Base-by-base conservation (phyloP, 306 rosid genomes). In the Cyclanthera cordifolia region DNA sequence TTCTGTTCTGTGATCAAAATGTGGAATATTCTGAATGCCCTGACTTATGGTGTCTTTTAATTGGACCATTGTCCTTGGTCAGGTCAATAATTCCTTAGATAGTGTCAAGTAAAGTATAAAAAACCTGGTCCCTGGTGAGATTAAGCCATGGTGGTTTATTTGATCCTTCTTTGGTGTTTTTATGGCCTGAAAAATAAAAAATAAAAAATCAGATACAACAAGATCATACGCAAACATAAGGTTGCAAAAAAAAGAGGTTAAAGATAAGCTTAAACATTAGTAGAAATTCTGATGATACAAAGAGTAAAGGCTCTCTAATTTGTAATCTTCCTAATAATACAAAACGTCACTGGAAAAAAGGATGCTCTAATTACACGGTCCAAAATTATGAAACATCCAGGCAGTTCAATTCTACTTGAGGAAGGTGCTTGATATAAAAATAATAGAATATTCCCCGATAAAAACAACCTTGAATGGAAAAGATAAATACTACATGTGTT, bases 111-210 rank as follows among this genome's bases (percentile, higher is more conserved):
- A 50, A 52, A 69, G 16, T 9, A 69, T 54, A 30, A 13, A n/a
- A 71, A 79, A 93, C 98, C 98, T 89, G 85, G 48, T 74, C 78
- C 68, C 72, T 82, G 34, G 75, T 48, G 60, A 93, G 90, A 73
- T 93, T 90, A 72, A 93, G 90, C 95, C 86, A 87, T 17, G 99
- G 94, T 30, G 96, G 94, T 79, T 86, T 82, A 73, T 83, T 81
- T 65, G 99, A 82, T 67, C 95, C 96, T 86, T 90, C 99, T 79
- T 88, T 90, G 5, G 95, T 90, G 79, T 76, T 71, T 73, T 83
- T 93, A 69, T 86, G 91, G 72, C 84, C 98, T 93, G 80, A 72
- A 74, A 63, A 75, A 71, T 19, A 74, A n/a, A n/a, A 32, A 32
- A 34, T 34, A 34, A 65, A 30, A 28, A 5, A 67, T 32, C 9